phyloP scores from a whole-genome alignment of 1,284 basidiomycete genomes.

The Neonothopanus nambi region DNA sequence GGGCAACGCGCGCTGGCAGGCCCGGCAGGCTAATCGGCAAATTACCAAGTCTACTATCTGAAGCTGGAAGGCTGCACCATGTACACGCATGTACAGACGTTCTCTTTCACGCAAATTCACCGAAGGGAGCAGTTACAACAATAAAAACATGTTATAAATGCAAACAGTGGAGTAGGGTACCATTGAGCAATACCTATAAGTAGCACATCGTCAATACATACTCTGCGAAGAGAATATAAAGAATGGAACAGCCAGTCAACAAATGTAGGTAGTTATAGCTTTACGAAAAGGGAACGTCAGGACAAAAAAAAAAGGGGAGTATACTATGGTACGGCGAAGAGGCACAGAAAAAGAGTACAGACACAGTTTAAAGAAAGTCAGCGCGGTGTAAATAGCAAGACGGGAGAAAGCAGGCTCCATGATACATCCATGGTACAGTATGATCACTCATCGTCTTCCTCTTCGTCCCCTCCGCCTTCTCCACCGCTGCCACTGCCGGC shows the following conservation, averaged over 20 bases:
- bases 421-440: background rate
- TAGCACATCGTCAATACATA: constrained; percentile 13
- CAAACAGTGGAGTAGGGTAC: constrained; percentile 9
- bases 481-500: constrained; percentile 50
- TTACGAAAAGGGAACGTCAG: too few species aligned
- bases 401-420: background rate
- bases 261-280: background rate
- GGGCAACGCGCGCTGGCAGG: too few species aligned
- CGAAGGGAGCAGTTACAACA: too few species aligned
- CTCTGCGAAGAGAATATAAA: background rate
- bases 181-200: constrained; percentile 15
- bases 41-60: too few species aligned
- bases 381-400: background rate
- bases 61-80: too few species aligned
- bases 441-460: constrained; percentile 3
- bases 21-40: too few species aligned
- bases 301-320: constrained; percentile 5
- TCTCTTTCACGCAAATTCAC: too few species aligned
- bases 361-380: background rate
- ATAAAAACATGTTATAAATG: too few species aligned
- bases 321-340: constrained; percentile 6
- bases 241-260: background rate
- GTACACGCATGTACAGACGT: too few species aligned
- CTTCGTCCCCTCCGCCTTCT: constrained; percentile 7
- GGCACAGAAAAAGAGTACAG: constrained; percentile 1